Evolutionary conservation across 192 early-diverging fungal species (phyloP), one percentile per base, ranked within the genome.

Genomic region (Backusella psychrophila): DNA sequence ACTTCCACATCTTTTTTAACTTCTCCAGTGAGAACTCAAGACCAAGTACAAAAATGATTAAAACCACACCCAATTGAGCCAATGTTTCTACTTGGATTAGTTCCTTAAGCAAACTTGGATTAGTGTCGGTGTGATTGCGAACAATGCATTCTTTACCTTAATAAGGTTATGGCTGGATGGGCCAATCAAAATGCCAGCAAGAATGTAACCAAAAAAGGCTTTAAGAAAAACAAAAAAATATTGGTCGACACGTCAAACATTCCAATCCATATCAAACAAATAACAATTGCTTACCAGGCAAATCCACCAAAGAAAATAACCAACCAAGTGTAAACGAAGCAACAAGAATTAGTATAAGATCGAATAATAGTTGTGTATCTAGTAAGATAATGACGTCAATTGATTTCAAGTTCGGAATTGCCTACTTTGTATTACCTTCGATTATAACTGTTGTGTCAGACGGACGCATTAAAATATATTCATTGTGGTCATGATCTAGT

Each of bases 41-140:
- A 1, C 89, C 89, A 5, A 90, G 75, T 1, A 90, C 82, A 73
- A 90, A 90, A 4, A 90, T 81, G 5, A 90, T 89, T 31, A 90
- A 84, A 6, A 89, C 79, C 9, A 90, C 85, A 21, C 89, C 89
- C 12, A 90, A 68, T 59, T 86, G 83, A 4, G 88, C 81, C 12
- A 90, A 63, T 26, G 89, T 90, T 77, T 90, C 89, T 19, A 79
- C 80, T 75, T 86, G 85, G 59, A 86, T 85, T 3, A 86, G 65
- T 78, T 86, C 81, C 78, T 84, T 33, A 31, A 42, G 9, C 29
- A 29, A 23, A 29, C 56, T 39, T 42, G 35, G 63, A 26, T 78
- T 63, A 42, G 23, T 63, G 17, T 77, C 31, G 19, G 26, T 52
- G 29, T 72, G 26, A 72, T 29, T 72, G 33, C 17, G 21, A 38